phyloP scores from a whole-genome alignment of 1,139 yeast species.

The Geotrichum bryndzae region DNA sequence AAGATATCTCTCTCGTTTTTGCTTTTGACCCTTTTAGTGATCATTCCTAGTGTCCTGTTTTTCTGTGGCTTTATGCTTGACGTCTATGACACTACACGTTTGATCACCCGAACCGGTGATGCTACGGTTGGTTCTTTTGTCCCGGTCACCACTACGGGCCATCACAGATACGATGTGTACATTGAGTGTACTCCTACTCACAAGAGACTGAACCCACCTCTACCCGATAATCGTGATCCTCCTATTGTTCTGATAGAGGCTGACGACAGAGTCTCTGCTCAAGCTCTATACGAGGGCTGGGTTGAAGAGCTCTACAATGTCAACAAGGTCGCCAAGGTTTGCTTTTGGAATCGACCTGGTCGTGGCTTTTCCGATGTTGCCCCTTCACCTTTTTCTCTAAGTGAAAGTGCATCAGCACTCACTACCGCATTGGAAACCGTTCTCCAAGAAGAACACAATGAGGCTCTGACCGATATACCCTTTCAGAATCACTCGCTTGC shows the following conservation, averaged over 20 bases:
- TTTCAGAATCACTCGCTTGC: constrained; percentile 43
- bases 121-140: constrained; percentile 11
- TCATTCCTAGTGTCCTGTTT: constrained; percentile 37
- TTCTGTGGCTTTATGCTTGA: constrained; percentile 51
- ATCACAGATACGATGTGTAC: constrained; percentile 34
- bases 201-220: constrained; percentile 19
- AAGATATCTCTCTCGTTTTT: constrained; percentile 43
- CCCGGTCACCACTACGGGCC: background rate
- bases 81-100: constrained; percentile 50
- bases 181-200: constrained; percentile 47
- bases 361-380: constrained; percentile 75
- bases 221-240: constrained; percentile 32
- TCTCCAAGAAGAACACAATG: constrained; percentile 5
- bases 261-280: constrained; percentile 58
- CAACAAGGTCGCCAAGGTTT: constrained; percentile 60
- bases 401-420: constrained; percentile 57
- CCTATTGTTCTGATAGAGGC: constrained; percentile 71
- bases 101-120: constrained; percentile 35
- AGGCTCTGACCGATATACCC: background rate
- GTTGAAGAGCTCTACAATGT: constrained; percentile 60
- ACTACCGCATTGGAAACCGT: constrained; percentile 42
- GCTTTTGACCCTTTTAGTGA: constrained; percentile 23
- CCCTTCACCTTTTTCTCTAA: constrained; percentile 69
- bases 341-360: constrained; percentile 87
- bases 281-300: constrained; percentile 61